A percentile compares a stretch with the other conserved stretches of the same genome.
phyloP scores from a whole-genome alignment of 371 early-diverging fungal genomes.

The Circinella umbellata region DNA sequence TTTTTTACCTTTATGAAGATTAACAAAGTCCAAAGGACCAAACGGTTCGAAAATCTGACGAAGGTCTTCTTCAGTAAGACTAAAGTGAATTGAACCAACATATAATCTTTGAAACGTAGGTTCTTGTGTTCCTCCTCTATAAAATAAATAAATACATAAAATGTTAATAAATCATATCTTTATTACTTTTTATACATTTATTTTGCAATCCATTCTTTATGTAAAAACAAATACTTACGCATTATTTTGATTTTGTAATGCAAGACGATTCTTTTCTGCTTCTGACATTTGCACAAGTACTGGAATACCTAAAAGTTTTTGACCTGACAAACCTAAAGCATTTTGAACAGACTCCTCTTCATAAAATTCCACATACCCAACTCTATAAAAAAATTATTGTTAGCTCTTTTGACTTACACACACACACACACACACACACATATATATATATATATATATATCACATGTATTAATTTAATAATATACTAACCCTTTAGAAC shows the following conservation, averaged over 20 bases:
- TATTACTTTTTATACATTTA: neutral
- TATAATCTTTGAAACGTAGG: constrained; percentile 74
- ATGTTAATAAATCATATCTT: neutral
- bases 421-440: no score
- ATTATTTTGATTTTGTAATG: constrained; percentile 58
- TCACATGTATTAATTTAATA: neutral
- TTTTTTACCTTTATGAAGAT: constrained; percentile 65
- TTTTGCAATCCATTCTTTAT: neutral
- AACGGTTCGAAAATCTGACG: constrained; percentile 85
- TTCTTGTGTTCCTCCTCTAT: constrained; percentile 31
- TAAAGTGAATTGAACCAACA: constrained; percentile 82
- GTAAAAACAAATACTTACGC: constrained; percentile 43
- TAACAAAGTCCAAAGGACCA: constrained; percentile 86
- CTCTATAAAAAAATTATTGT: constrained; percentile 32
- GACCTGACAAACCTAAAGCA: constrained; percentile 86
- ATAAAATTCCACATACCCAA: constrained; percentile 95
- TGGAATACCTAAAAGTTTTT: constrained; percentile 93
- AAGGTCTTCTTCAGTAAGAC: constrained; percentile 85
- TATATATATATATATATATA: neutral
- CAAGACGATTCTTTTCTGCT: constrained; percentile 90
- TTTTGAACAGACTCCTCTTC: constrained; percentile 81
- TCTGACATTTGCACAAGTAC: constrained; percentile 92
- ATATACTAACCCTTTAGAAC: constrained; percentile 85
- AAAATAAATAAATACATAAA: neutral
- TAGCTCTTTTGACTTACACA: neutral